A percentile compares a stretch with the other conserved stretches of the same genome.
phyloP scores from a whole-genome alignment of 164 flowering plant genomes.

The Euptelea pleiosperma region DNA sequence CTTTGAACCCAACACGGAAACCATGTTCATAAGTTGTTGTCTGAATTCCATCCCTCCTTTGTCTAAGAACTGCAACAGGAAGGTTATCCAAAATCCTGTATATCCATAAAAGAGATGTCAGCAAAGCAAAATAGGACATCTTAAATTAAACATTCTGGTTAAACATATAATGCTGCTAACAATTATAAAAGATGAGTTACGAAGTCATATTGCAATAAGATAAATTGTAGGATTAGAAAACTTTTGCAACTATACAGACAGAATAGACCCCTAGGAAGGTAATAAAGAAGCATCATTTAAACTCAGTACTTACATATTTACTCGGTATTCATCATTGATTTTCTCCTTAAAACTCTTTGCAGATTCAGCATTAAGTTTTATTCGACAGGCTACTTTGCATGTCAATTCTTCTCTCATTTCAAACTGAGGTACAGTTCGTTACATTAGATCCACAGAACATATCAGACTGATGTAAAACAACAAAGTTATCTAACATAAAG shows the following conservation, averaged over 20 bases:
- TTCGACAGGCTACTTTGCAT: slow-evolving; percentile 50
- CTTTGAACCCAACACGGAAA: slow-evolving; percentile 77
- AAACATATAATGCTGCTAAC: no score
- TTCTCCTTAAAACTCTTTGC: slow-evolving; percentile 61
- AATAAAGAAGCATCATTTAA: not conserved
- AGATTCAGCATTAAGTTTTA: slow-evolving; percentile 39
- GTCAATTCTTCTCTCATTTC: slow-evolving; percentile 47
- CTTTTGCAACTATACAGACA: not conserved
- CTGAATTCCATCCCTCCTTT: slow-evolving; percentile 72
- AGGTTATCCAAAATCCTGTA: slow-evolving; percentile 77
- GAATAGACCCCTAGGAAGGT: not conserved
- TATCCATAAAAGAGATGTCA: not conserved
- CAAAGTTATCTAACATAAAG: not conserved
- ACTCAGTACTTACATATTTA: slow-evolving; percentile 47
- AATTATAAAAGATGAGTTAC: no score
- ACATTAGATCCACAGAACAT: not conserved
- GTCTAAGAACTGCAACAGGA: slow-evolving; percentile 84
- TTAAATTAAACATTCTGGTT: no score
- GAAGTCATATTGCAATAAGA: no score
- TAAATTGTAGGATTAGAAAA: not conserved
- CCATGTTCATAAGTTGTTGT: slow-evolving; percentile 74
- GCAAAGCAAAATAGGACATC: not conserved
- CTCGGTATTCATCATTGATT: slow-evolving; percentile 60
- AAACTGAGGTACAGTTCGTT: slow-evolving; percentile 33
- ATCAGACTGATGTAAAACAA: not conserved